Conservation (phyloP, 352 stramenopile species). For the Globisporangium barbulae region DNA sequence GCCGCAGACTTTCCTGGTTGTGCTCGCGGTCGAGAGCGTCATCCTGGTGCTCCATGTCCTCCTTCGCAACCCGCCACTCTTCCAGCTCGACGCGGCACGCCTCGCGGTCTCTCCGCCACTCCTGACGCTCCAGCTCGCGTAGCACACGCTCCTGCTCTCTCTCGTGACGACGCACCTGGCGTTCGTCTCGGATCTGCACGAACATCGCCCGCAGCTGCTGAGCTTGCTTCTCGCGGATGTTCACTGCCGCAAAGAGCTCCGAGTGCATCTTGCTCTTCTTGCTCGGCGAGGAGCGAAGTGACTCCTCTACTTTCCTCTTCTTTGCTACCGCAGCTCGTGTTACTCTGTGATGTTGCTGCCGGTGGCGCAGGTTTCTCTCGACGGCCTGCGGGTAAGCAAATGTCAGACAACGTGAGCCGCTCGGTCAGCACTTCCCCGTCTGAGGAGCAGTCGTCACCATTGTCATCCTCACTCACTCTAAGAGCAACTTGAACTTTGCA, state of each 20-base stretch:
- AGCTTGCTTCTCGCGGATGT: background rate
- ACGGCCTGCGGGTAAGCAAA: background rate
- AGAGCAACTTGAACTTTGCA: no score
- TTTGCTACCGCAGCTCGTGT: background rate
- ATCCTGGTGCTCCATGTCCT: background rate
- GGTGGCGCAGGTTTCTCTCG: background rate
- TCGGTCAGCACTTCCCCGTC: background rate
- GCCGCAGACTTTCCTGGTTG: background rate
- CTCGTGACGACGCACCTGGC: background rate
- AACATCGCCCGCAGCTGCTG: background rate
- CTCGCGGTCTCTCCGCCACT: background rate
- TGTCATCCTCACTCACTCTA: background rate
- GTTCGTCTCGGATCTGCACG: background rate
- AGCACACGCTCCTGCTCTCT: background rate
- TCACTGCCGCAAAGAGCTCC: background rate
- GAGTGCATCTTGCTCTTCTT: background rate
- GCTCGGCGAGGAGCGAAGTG: background rate
- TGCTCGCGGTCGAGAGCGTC: background rate
- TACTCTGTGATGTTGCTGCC: background rate
- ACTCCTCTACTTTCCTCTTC: background rate
- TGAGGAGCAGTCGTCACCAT: background rate
- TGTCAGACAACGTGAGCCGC: background rate
- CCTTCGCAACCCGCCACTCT: background rate
- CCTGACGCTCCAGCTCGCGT: background rate
- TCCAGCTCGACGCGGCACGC: background rate